phyloP scores from a whole-genome alignment of 75 land plant species.

The Sequoia sempervirens region DNA sequence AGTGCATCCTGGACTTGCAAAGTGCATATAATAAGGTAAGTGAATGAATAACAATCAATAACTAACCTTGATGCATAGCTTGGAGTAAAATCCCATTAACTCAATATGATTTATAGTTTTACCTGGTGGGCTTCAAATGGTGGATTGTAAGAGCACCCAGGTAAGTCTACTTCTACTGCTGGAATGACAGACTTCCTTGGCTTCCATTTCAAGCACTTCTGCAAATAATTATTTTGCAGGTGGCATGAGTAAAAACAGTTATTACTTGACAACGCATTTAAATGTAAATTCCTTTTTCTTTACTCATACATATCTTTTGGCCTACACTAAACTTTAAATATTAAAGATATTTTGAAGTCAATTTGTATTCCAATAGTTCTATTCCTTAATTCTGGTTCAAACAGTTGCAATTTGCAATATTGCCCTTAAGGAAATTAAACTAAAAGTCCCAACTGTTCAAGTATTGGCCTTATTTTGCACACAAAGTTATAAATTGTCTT shows the following conservation, averaged over 20 bases:
- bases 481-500: not conserved
- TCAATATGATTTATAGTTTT: not conserved
- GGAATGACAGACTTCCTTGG: constrained; percentile 38
- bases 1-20: constrained; percentile 58
- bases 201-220: constrained; percentile 11
- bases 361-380: too few species aligned
- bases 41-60: not conserved
- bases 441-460: not conserved
- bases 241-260: not conserved
- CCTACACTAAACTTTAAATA: too few species aligned
- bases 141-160: constrained; percentile 95
- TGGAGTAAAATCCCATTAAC: not conserved
- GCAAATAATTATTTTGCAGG: not conserved
- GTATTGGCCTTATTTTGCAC: too few species aligned
- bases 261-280: not conserved
- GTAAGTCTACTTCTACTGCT: constrained; percentile 84
- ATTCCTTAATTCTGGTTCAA: not conserved
- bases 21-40: not conserved
- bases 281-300: not conserved
- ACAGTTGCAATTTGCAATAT: too few species aligned
- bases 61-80: not conserved
- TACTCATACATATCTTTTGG: too few species aligned
- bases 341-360: too few species aligned
- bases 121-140: constrained; percentile 89
- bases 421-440: too few species aligned